These are phyloP conservation scores for Boletus pseudopeckii DNA, from an alignment of 768 basidiomycete genomes.

Conservation along the genomic window DNA sequence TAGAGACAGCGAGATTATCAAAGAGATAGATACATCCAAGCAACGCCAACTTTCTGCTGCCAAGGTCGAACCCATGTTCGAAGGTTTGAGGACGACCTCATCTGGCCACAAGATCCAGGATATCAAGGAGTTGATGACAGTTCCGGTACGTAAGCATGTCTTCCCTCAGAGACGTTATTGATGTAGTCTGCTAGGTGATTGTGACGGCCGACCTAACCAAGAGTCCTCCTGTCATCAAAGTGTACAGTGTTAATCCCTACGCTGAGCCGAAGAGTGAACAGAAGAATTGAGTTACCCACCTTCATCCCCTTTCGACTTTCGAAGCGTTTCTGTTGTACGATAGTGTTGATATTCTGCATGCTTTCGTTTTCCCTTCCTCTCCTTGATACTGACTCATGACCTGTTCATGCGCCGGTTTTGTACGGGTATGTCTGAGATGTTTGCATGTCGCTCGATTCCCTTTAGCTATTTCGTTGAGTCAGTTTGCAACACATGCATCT, in stretches of 20 bases:
- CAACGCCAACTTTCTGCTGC: constrained; percentile 77
- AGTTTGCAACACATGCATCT: constrained; percentile 15
- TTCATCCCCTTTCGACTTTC: background rate
- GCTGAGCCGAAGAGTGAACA: constrained; percentile 47
- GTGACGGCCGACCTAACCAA: constrained; percentile 94
- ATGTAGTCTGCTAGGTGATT: constrained; percentile 60
- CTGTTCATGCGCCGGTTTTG: constrained; percentile 28
- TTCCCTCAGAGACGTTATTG: background rate
- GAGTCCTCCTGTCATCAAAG: constrained; percentile 95
- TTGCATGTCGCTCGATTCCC: constrained; percentile 21
- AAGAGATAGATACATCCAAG: constrained; percentile 59
- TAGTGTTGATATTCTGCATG: constrained; percentile 29
- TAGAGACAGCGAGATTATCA: constrained; percentile 41
- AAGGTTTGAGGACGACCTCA: constrained; percentile 68
- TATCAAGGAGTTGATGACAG: constrained; percentile 88
- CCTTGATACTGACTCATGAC: constrained; percentile 30
- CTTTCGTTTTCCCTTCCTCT: constrained; percentile 30
- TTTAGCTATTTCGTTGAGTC: constrained; percentile 12
- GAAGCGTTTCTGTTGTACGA: constrained; percentile 27
- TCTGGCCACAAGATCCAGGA: constrained; percentile 95
- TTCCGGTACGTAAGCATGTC: constrained; percentile 61
- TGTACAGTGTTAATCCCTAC: constrained; percentile 93
- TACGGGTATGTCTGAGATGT: constrained; percentile 27
- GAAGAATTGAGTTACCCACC: constrained; percentile 32
- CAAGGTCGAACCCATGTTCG: constrained; percentile 75